Evolutionary conservation across 768 basidiomycete species (phyloP).

Genomic region (Lactarius evosmus): DNA sequence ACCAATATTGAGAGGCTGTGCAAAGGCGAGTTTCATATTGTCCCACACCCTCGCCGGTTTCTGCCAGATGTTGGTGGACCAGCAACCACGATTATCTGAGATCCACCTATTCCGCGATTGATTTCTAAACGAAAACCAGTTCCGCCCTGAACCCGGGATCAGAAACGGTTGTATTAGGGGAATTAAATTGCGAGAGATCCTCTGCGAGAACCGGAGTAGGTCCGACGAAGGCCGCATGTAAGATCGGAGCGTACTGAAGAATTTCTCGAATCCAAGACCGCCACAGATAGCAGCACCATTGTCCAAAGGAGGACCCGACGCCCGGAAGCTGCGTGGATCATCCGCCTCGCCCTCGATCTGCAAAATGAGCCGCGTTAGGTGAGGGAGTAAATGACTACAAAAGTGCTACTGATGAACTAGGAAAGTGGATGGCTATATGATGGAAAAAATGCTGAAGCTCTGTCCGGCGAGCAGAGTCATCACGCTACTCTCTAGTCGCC

Average conservation of each 20-base stretch:
- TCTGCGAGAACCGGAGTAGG: conserved; percentile 13
- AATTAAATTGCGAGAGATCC: conserved; percentile 18
- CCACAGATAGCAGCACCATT: conserved; percentile 26
- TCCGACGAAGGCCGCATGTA: background rate
- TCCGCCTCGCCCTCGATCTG: conserved; percentile 75
- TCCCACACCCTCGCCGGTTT: conserved; percentile 26
- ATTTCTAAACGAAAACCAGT: conserved; percentile 39
- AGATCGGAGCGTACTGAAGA: conserved; percentile 43
- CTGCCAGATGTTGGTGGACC: conserved; percentile 33
- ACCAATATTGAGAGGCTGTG: conserved; percentile 32
- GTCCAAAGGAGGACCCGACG: conserved; percentile 35
- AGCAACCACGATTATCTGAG: conserved; percentile 41
- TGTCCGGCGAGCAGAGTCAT: conserved; percentile 11
- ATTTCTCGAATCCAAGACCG: conserved; percentile 42
- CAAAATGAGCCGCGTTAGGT: background rate
- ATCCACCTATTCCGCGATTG: conserved; percentile 34
- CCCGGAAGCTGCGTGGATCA: conserved; percentile 68
- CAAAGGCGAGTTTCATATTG: conserved; percentile 16
- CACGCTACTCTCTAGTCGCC: conserved; percentile 6
- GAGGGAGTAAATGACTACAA: conserved; percentile 47
- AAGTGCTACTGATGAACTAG: too few relatives aligned
- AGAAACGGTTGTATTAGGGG: conserved; percentile 21
- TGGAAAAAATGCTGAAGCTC: too few relatives aligned
- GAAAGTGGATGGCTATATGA: too few relatives aligned
- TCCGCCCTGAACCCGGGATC: conserved; percentile 27